phyloP scores from a whole-genome alignment of 305 asterid genomes.

The Petunia hybrid region DNA sequence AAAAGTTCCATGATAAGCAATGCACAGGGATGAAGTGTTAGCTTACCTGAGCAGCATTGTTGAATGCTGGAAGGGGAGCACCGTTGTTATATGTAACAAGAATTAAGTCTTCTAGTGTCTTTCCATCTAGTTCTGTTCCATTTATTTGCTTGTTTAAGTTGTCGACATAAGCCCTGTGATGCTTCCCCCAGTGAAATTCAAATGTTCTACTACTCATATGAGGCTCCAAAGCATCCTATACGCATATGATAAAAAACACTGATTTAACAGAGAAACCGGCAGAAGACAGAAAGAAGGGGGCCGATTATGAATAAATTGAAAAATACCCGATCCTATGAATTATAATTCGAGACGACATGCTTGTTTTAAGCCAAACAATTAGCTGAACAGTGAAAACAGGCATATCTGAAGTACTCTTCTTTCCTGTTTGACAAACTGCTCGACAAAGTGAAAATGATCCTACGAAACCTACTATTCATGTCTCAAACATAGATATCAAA shows the following conservation, averaged over 20 bases:
- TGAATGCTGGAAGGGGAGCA: constrained; percentile 82
- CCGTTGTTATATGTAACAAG: constrained; percentile 78
- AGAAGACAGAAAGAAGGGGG: no score
- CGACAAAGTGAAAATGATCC: constrained; percentile 5
- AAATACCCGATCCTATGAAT: neutral
- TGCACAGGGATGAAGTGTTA: neutral
- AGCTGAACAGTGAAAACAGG: neutral
- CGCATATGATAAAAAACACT: neutral
- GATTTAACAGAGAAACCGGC: neutral
- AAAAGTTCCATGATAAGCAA: neutral
- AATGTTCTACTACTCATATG: constrained; percentile 87
- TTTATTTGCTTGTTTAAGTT: constrained; percentile 92
- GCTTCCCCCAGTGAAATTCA: constrained; percentile 98
- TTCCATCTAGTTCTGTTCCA: constrained; percentile 78
- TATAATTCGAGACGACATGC: neutral
- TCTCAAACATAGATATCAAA: neutral
- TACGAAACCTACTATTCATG: neutral
- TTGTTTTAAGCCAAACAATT: neutral
- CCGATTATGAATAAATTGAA: neutral
- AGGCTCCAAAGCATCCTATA: constrained; percentile 91
- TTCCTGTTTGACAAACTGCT: neutral
- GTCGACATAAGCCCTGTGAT: constrained; percentile 86
- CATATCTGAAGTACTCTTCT: neutral
- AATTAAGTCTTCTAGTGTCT: constrained; percentile 68
- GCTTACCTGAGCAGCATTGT: constrained; percentile 94